These are phyloP conservation scores for Cynara cardunculus DNA, from an alignment of 129 eudicot species.

Conservation along the genomic window DNA sequence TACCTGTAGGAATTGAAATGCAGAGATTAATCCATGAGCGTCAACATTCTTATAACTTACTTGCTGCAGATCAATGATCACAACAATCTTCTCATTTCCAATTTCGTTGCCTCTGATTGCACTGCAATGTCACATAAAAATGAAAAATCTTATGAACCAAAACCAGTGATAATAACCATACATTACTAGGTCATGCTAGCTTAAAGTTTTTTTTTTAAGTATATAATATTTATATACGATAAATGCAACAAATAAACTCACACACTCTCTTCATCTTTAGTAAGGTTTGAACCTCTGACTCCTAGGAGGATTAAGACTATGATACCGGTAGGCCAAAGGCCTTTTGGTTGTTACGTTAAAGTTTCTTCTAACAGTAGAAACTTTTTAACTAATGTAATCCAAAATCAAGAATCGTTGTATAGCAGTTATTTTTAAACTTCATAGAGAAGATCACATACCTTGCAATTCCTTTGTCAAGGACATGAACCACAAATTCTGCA, in stretches of 20 bases:
- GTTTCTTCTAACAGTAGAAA: not conserved
- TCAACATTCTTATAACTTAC: constrained; percentile 33
- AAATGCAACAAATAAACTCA: too few species aligned
- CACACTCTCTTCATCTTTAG: too few species aligned
- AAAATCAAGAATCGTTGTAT: constrained; percentile 31
- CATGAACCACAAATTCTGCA: constrained; percentile 48
- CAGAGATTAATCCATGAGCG: constrained; percentile 35
- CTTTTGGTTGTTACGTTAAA: too few species aligned
- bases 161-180: not conserved
- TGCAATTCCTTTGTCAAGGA: constrained; percentile 47
- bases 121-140: constrained; percentile 20
- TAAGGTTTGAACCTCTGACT: too few species aligned
- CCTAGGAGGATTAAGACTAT: too few species aligned
- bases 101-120: constrained; percentile 25
- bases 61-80: constrained; percentile 30
- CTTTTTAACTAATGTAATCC: constrained; percentile 22
- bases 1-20: constrained; percentile 46
- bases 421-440: constrained; percentile 16
- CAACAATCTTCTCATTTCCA: constrained; percentile 37
- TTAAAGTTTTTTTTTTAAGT: too few species aligned
- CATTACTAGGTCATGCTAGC: not conserved
- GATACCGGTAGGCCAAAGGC: too few species aligned
- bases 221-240: too few species aligned
- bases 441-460: constrained; percentile 22
- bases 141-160: not conserved